Evolutionary conservation across 805 yeast genomes (phyloP), one percentile per base, ranked within the genome.

Genomic region (Cyberlindnera veronae): DNA sequence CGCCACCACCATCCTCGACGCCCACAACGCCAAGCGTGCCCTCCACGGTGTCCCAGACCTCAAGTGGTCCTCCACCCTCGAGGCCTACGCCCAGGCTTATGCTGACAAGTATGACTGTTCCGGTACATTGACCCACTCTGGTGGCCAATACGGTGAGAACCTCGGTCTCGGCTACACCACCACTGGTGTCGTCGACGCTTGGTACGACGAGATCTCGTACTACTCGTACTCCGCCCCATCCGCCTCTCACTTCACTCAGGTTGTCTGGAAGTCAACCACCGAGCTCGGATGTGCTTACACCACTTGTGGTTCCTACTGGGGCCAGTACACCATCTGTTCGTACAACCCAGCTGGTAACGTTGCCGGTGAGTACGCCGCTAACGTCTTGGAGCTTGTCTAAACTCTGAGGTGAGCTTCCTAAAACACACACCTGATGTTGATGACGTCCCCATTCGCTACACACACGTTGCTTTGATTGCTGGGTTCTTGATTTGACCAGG

Each of bases 221-320:
- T 84, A 82, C 66, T 63, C 72, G 56, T 78, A 71, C 63, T 56
- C 69, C 20, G 66, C 65, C 49, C 78, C 80, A 23, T 67, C 63
- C 11, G 77, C 89, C 32, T 91, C 91, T 34, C 95, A 87, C 62
- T 87, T 84, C 68, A 84, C 95, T 22, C 95, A 85, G 63, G 74
- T 87, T 42, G 79, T 87, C 39, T 87, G 95, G 95, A 77, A 75
- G 55, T 58, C 68, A 16, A 69, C 88, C 36, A 72, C 81, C 26
- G 62, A 76, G 57, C 51, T 87, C 13, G 96, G 95, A 31, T 87
- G 96, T 69, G 95, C 83, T 38, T 66, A 69, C 61, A 79, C 77
- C 56, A 59, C 71, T 49, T 84, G 95, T 66, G 61, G 74, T 41
- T 53, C 61, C 35, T 65, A 67, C 55, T 67, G 71, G 76, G 77